Conservation (phyloP, 805 yeast species). For the Sungouiella blattae region DNA sequence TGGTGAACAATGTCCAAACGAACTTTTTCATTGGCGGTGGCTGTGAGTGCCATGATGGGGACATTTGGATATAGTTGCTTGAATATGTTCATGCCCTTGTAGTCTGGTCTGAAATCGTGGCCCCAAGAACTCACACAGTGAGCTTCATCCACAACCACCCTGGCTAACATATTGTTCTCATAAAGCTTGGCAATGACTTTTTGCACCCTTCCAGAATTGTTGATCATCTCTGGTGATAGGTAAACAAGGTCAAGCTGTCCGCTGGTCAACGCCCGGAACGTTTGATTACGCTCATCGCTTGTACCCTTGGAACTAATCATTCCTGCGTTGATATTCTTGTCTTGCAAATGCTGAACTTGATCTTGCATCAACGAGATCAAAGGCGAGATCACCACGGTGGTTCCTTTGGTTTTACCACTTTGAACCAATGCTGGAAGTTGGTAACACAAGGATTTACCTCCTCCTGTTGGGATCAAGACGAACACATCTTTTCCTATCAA, state of each 20-base stretch:
- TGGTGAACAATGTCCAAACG: conserved; percentile 81
- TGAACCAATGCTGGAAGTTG: conserved; percentile 87
- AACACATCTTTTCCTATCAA: conserved; percentile 79
- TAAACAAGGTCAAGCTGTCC: conserved; percentile 77
- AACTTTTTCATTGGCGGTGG: conserved; percentile 92
- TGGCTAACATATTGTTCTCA: conserved; percentile 57
- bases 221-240: conserved; percentile 92
- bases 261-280: conserved; percentile 56
- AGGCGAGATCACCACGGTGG: conserved; percentile 91
- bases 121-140: conserved; percentile 99
- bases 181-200: conserved; percentile 58
- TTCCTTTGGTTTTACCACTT: conserved; percentile 73
- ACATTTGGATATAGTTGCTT: conserved; percentile 70
- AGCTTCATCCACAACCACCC: conserved; percentile 94
- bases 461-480: conserved; percentile 98
- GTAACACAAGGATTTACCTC: conserved; percentile 94
- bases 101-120: conserved; percentile 96
- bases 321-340: conserved; percentile 70
- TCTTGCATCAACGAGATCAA: conserved; percentile 96
- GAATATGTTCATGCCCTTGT: conserved; percentile 73
- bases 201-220: conserved; percentile 66
- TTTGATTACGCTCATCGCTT: conserved; percentile 57
- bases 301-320: conserved; percentile 81
- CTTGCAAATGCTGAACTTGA: conserved; percentile 79
- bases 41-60: conserved; percentile 95